phyloP scores from a whole-genome alignment of 257 asterid species.

The Prunella vulgaris region DNA sequence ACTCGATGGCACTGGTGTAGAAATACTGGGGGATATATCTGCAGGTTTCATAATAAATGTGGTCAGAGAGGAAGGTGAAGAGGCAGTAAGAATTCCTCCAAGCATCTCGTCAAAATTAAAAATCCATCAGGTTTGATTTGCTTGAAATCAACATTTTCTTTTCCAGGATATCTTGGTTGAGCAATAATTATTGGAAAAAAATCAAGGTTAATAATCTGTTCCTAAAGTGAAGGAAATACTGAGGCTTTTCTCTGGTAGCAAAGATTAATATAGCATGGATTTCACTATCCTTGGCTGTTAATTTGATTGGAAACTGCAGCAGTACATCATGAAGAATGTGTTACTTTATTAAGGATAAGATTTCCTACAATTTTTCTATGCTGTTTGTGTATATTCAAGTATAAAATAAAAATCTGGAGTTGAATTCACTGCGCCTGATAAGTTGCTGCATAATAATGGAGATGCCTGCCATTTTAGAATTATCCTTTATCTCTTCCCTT shows the following conservation, averaged over 20 bases:
- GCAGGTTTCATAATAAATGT: conserved; percentile 85
- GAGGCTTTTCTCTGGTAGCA: background rate
- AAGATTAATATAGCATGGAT: background rate
- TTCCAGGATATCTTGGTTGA: background rate
- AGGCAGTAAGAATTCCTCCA: conserved; percentile 90
- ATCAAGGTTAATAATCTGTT: background rate
- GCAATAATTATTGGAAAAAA: background rate
- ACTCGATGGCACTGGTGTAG: conserved; percentile 52
- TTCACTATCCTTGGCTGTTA: background rate
- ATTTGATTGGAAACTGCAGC: background rate
- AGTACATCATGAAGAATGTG: background rate
- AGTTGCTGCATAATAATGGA: background rate
- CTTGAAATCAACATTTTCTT: background rate
- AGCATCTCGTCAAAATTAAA: conserved; percentile 84
- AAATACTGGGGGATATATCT: conserved; percentile 70
- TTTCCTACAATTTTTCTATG: background rate
- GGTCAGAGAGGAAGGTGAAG: conserved; percentile 96
- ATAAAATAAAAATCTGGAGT: conserved; percentile 4
- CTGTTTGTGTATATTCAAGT: conserved; percentile 16
- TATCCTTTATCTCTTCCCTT: background rate
- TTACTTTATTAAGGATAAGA: background rate
- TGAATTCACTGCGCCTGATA: conserved; percentile 10
- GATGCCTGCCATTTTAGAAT: background rate
- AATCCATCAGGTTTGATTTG: conserved; percentile 83
- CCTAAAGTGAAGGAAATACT: background rate